Base-by-base conservation (phyloP, 2,329 filamentous ascomycete species). In the Gliomastix tumulicola region DNA sequence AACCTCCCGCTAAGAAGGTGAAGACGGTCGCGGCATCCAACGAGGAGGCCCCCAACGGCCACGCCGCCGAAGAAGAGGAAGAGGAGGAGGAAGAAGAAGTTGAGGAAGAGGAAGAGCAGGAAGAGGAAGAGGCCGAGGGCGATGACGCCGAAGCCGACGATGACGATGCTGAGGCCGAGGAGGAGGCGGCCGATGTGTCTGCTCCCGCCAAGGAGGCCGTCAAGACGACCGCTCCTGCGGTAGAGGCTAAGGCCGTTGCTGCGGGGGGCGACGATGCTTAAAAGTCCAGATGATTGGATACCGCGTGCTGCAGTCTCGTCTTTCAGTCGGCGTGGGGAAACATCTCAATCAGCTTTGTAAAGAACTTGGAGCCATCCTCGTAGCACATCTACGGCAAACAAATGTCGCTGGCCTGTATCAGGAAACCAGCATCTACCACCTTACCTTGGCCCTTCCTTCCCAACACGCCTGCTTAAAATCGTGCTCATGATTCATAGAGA, bases 1-100 rank as follows among this genome's bases (percentile, higher is more conserved):
- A 61, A 36, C 68, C 66, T 34, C 69, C 69, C 25, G 63, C 63
- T 39, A 74, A 74, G 61, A 72, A 71, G 58, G 63, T 61, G 48
- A 74, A 71, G 64, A 69, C 65, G 19, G 54, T 56, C 18, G 53
- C 53, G 19, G 16, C 35, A 19, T 47, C 52, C 17, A 51, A 42
- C 16, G 51, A 52, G 32, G 51, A 50, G 30, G 50, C 46, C 12
- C 41, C 50, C 31, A 59, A 61, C 44, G 59, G 59, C 41, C 49
- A 61, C 13, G 60, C 50, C n/a, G 52, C 49, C 17, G 54, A 49
- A 16, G 57, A 54, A 1, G 54, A 49, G 6, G 60, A 59, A 1
- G 58, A 59, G 2, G 59, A 60, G 11, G 54, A 54, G 3, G 57
- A 54, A 10, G 56, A 46, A 1, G 56, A 59, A 7, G 56, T 48